phyloP scores from a whole-genome alignment of 768 basidiomycete genomes.

The Pholiota microspora region DNA sequence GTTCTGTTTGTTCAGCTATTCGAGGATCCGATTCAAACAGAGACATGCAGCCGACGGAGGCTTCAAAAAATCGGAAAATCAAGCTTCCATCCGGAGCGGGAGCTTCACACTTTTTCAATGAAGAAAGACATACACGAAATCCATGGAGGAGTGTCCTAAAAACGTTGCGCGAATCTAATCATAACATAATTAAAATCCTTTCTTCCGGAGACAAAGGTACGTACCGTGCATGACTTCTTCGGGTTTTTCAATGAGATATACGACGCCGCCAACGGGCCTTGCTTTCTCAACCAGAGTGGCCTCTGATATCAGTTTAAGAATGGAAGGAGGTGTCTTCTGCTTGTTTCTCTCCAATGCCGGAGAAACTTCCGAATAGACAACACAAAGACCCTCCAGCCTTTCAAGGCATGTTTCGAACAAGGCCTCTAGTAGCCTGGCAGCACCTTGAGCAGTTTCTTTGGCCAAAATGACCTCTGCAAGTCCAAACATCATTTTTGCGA shows the following conservation, averaged over 20 bases:
- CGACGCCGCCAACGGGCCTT: constrained; percentile 76
- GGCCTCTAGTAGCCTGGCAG: constrained; percentile 64
- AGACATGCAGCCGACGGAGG: constrained; percentile 79
- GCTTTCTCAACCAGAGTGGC: constrained; percentile 77
- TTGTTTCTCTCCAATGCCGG: constrained; percentile 45
- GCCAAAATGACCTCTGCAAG: constrained; percentile 78
- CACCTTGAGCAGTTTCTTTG: constrained; percentile 71
- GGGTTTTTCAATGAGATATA: constrained; percentile 77
- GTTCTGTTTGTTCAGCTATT: constrained; percentile 64
- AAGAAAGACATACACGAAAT: constrained; percentile 74
- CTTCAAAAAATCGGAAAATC: constrained; percentile 85
- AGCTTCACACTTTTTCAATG: constrained; percentile 77
- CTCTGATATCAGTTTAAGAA: constrained; percentile 39
- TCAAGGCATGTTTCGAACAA: constrained; percentile 85
- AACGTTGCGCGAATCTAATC: constrained; percentile 79
- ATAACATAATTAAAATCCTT: too few relatives aligned
- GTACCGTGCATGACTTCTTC: constrained; percentile 80
- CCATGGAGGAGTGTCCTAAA: constrained; percentile 89
- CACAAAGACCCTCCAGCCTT: constrained; percentile 78
- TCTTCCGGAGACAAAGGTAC: too few relatives aligned
- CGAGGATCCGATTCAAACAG: constrained; percentile 74
- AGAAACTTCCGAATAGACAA: constrained; percentile 56
- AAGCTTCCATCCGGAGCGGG: constrained; percentile 82
- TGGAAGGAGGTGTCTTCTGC: constrained; percentile 19
- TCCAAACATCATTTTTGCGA: constrained; percentile 90